Base-by-base conservation (phyloP, 2,329 filamentous ascomycete species). In the Epichloe sp. region DNA sequence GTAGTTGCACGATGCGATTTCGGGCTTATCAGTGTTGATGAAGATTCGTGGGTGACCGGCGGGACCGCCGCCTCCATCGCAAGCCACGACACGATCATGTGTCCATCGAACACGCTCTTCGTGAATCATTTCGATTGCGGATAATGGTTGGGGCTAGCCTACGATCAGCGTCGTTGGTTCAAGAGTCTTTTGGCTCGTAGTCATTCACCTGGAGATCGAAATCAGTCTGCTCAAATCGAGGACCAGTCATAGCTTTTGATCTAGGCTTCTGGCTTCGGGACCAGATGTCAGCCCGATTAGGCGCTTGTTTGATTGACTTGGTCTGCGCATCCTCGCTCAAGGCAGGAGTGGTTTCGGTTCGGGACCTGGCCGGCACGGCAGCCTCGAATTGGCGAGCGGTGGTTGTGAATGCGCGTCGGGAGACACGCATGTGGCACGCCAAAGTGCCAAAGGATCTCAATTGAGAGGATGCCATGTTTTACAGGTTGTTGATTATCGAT, bases 11-110 rank as follows among this genome's bases (percentile, higher is more conserved):
- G 76, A 75, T 69, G 81, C 80, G 62, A 98, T 95, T 75, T 97
- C 83, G 43, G 93, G 87, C 77, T 96, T 97, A 72, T 98, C 93
- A 58, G 86, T 84, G 72, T 98, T 98, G 79, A 98, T 98, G 68
- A 89, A 98, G 71, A 98, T 85, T 63, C 81, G 80, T 47, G 93
- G 93, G 69, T 98, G 93, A 43, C 93, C 93, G 51, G 87, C 74
- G 35, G 90, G 85, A 44, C 91, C 93, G 59, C 90, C 90, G 53
- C 91, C 93, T 53, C 93, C 93, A 63, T 97, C 90, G 66, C 93
- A 98, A 44, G 83, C 82, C 48, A 94, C 91, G 47, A 86, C 70
- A 55, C 83, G 80, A 56, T 87, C 79, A 65, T 95, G 84, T 53
- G 84, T 87, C 91, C 93, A 98, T 68, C 81, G 79, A 37, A 98